A percentile compares a stretch with the other conserved stretches of the same genome.
Evolutionary conservation across 176 grass and related monocot genomes (phyloP).

Genomic region (Lolium multiflorum): DNA sequence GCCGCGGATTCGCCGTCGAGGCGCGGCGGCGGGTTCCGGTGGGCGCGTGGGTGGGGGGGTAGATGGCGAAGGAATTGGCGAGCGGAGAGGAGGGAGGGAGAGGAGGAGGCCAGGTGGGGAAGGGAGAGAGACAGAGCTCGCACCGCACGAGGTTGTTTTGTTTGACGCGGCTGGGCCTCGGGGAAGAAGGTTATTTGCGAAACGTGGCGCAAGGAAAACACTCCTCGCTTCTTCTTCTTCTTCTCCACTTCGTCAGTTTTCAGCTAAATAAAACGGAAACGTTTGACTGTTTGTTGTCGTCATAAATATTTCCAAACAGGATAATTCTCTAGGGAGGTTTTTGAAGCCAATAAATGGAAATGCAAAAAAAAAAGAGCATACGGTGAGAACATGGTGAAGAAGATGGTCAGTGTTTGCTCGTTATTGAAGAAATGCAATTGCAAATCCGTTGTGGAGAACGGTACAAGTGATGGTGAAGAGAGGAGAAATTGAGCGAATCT

Average conservation of each 20-base stretch:
- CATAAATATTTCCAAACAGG: no score
- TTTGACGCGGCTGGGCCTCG: slow-evolving; percentile 50
- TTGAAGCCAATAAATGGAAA: neutral
- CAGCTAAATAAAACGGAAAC: no score
- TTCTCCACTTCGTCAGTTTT: neutral
- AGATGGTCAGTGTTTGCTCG: no score
- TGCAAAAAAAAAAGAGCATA: neutral
- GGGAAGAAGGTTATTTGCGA: neutral
- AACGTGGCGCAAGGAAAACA: slow-evolving; percentile 45
- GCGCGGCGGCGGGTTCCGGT: neutral
- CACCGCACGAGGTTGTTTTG: slow-evolving; percentile 36
- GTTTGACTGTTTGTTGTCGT: no score
- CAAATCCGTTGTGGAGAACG: no score
- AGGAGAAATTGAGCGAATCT: neutral
- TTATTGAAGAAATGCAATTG: no score
- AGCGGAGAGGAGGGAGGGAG: neutral
- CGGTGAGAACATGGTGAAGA: no score
- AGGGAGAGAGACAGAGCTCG: neutral
- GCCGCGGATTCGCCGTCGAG: slow-evolving; percentile 20
- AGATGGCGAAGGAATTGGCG: slow-evolving; percentile 29
- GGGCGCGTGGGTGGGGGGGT: neutral
- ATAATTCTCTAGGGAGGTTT: neutral
- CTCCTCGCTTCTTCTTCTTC: neutral
- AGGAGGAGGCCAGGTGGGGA: neutral
- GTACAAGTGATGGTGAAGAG: neutral